phyloP scores from a whole-genome alignment of 2,329 filamentous ascomycete genomes.

The Pestalotiopsis sp. region DNA sequence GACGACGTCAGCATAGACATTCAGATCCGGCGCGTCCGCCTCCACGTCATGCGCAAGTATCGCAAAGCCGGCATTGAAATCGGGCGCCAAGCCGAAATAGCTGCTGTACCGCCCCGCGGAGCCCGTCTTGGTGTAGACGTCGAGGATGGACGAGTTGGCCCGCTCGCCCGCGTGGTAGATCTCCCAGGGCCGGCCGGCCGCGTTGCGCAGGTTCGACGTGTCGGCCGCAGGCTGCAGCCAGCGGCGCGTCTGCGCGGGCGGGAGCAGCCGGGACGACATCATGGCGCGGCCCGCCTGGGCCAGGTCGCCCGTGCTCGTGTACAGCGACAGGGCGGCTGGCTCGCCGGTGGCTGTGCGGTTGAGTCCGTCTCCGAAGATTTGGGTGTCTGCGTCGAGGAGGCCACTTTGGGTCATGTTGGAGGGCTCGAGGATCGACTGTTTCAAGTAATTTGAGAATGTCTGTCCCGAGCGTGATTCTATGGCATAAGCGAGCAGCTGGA shows the following conservation, averaged over 20 bases:
- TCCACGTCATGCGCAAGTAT: conserved; percentile 33
- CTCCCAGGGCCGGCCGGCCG: conserved; percentile 35
- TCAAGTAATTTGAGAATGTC: conserved; percentile 11
- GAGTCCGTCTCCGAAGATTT: conserved; percentile 16
- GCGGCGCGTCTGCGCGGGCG: conserved; percentile 25
- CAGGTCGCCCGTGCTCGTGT: conserved; percentile 22
- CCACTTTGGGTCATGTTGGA: conserved; percentile 20
- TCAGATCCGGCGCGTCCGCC: conserved; percentile 27
- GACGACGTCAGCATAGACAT: conserved; percentile 34
- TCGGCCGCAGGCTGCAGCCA: conserved; percentile 31
- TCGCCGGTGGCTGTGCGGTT: conserved; percentile 17
- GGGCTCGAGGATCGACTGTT: conserved; percentile 14
- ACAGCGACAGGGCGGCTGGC: conserved; percentile 20
- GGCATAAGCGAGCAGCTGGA: conserved; percentile 26
- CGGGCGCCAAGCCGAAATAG: conserved; percentile 26
- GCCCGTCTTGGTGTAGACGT: conserved; percentile 30
- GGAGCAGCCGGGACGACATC: conserved; percentile 23
- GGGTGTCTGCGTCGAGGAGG: conserved; percentile 8
- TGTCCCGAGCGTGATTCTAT: conserved; percentile 8
- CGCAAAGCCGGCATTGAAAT: conserved; percentile 27
- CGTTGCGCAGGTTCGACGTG: conserved; percentile 36
- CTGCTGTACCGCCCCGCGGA: conserved; percentile 27
- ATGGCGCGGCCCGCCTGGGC: conserved; percentile 22
- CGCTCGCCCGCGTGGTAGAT: conserved; percentile 28
- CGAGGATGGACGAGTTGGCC: conserved; percentile 23